phyloP scores from a whole-genome alignment of 2,329 filamentous ascomycete species.

The Fusarium annulatum region DNA sequence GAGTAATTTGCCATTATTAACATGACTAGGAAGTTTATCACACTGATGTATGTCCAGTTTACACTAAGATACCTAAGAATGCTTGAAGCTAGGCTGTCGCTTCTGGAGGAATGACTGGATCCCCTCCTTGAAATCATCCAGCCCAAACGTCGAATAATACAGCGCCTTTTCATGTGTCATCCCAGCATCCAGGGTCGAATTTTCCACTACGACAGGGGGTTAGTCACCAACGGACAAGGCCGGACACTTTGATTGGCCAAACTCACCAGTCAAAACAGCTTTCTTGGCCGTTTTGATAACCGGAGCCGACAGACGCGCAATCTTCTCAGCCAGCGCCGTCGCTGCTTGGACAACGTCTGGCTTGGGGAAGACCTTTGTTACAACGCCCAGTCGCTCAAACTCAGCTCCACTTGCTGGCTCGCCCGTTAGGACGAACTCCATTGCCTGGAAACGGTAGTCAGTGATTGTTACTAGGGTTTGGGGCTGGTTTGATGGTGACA shows the following conservation, averaged over 20 bases:
- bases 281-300: slow-evolving; percentile 31
- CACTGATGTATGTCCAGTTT: too few relatives aligned
- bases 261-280: slow-evolving; percentile 28
- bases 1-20: background rate
- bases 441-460: slow-evolving; percentile 6
- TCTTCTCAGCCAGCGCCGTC: slow-evolving; percentile 18
- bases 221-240: background rate
- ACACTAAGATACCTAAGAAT: slow-evolving; percentile 2
- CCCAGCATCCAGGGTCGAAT: slow-evolving; percentile 13
- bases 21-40: background rate
- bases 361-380: slow-evolving; percentile 29
- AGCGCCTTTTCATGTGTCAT: slow-evolving; percentile 32
- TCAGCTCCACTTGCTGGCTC: slow-evolving; percentile 30
- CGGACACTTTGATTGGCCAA: background rate
- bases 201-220: slow-evolving; percentile 17
- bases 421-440: slow-evolving; percentile 32
- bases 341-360: slow-evolving; percentile 21
- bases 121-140: slow-evolving; percentile 30
- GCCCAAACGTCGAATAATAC: slow-evolving; percentile 30
- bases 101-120: slow-evolving; percentile 29
- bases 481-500: background rate
- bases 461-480: background rate
- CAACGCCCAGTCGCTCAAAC: slow-evolving; percentile 28
- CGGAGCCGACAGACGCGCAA: slow-evolving; percentile 21
- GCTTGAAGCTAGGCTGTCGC: slow-evolving; percentile 15